A percentile compares a stretch with the other conserved stretches of the same genome.
Evolutionary conservation across 1,284 basidiomycete species (phyloP).

Genomic region (Cryptococcus maquisensis): DNA sequence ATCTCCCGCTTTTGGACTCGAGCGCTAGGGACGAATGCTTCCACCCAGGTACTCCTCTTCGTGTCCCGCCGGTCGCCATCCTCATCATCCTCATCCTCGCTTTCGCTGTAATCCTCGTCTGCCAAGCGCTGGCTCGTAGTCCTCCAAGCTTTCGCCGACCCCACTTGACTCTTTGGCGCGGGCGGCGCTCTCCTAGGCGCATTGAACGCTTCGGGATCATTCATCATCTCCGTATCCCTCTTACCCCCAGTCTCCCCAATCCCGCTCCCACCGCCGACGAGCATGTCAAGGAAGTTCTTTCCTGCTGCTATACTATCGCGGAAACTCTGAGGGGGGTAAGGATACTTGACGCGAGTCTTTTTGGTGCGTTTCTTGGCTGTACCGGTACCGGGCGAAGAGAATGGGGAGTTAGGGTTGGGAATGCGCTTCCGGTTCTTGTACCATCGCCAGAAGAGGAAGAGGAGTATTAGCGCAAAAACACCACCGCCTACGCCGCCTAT

Average conservation of each 20-base stretch:
- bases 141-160: not conserved
- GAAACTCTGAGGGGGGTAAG: too few species aligned
- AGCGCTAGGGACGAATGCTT: not conserved
- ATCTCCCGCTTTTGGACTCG: not conserved
- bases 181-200: conserved; percentile 7
- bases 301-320: not conserved
- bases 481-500: conserved; percentile 23
- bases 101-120: not conserved
- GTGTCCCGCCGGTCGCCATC: not conserved
- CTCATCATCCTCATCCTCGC: not conserved
- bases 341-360: too few species aligned
- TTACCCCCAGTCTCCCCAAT: not conserved
- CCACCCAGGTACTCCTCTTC: not conserved
- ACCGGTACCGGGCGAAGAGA: too few species aligned
- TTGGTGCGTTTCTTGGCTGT: too few species aligned
- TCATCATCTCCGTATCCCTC: conserved; percentile 10
- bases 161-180: not conserved
- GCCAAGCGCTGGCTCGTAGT: not conserved
- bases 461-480: conserved; percentile 12
- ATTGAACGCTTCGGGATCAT: conserved; percentile 7
- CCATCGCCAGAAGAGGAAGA: conserved; percentile 11
- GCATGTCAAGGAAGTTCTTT: conserved; percentile 6
- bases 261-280: not conserved
- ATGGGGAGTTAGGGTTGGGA: too few species aligned
- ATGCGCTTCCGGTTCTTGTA: not conserved